A percentile compares a stretch with the other conserved stretches of the same genome.
Evolutionary conservation across 306 rosid genomes (phyloP).

Genomic region (Chamaecrista fasciculata): DNA sequence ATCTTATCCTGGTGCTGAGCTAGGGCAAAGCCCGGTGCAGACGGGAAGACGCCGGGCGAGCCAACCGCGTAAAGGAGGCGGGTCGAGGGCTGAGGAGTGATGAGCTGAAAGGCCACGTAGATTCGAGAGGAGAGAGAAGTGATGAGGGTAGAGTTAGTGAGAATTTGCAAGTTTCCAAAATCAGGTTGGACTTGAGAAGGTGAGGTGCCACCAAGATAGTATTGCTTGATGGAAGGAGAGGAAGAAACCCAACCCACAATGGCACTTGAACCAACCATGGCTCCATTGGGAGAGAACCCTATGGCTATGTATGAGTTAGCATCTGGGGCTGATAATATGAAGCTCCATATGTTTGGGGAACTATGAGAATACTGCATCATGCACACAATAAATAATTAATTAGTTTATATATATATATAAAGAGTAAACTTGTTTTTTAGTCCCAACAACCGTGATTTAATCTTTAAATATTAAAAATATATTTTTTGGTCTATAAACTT

Average conservation of each 20-base stretch:
- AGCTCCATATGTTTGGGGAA: slow-evolving; percentile 57
- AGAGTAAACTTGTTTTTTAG: too few relatives aligned
- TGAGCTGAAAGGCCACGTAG: slow-evolving; percentile 58
- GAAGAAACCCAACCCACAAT: slow-evolving; percentile 71
- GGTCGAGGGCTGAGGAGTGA: slow-evolving; percentile 37
- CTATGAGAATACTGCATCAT: slow-evolving; percentile 50
- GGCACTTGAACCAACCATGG: slow-evolving; percentile 78
- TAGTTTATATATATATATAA: too few relatives aligned
- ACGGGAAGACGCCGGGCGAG: slow-evolving; percentile 45
- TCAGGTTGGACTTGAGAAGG: slow-evolving; percentile 46
- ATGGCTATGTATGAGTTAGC: slow-evolving; percentile 56
- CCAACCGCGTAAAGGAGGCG: slow-evolving; percentile 55
- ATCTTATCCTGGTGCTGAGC: slow-evolving; percentile 46
- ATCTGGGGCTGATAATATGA: slow-evolving; percentile 62
- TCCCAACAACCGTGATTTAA: too few relatives aligned
- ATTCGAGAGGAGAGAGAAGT: slow-evolving; percentile 45
- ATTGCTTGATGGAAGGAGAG: slow-evolving; percentile 47
- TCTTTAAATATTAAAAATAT: too few relatives aligned
- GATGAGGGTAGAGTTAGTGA: slow-evolving; percentile 45
- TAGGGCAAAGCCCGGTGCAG: slow-evolving; percentile 46
- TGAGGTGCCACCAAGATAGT: slow-evolving; percentile 53
- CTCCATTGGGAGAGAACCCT: slow-evolving; percentile 68
- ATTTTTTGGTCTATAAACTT: too few relatives aligned
- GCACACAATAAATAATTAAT: too few relatives aligned
- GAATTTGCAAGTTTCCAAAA: slow-evolving; percentile 47